phyloP scores from a whole-genome alignment of 1,284 basidiomycete genomes.

The Coniophora puteana region DNA sequence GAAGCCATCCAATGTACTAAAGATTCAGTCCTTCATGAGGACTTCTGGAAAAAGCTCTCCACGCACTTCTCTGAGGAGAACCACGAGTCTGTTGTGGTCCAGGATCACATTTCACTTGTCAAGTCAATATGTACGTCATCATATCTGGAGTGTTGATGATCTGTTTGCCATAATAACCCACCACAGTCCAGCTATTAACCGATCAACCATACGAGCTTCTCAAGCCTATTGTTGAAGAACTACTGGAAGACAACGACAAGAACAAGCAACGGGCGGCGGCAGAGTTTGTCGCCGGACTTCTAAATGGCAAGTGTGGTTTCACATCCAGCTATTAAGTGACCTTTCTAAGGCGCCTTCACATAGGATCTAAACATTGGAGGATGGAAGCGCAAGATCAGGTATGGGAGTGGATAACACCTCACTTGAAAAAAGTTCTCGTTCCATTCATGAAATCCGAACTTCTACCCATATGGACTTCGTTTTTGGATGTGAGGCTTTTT shows the following conservation, averaged over 20 bases:
- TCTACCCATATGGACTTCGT: conserved; percentile 63
- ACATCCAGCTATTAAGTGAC: not conserved
- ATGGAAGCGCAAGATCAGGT: conserved; percentile 62
- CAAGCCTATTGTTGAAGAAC: conserved; percentile 48
- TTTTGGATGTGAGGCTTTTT: conserved; percentile 50
- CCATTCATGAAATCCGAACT: conserved; percentile 66
- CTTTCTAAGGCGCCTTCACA: not conserved
- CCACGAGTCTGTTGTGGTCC: conserved; percentile 51
- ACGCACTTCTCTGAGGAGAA: conserved; percentile 67
- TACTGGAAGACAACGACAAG: conserved; percentile 58
- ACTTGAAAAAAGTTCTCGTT: conserved; percentile 65
- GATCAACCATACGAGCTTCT: conserved; percentile 59
- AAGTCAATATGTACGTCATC: conserved; percentile 74
- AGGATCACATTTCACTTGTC: conserved; percentile 68
- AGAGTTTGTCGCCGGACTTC: conserved; percentile 80
- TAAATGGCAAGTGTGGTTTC: conserved; percentile 44
- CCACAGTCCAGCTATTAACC: conserved; percentile 63
- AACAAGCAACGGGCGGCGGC: conserved; percentile 89
- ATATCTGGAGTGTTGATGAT: not conserved
- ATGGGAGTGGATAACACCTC: conserved; percentile 81
- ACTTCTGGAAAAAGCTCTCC: conserved; percentile 61
- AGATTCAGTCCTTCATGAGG: conserved; percentile 35
- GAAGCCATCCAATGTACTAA: conserved; percentile 46
- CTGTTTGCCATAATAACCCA: conserved; percentile 6
- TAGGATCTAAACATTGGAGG: conserved; percentile 90